Evolutionary conservation across 768 basidiomycete genomes (phyloP).

Genomic region (Boletus patriciae): DNA sequence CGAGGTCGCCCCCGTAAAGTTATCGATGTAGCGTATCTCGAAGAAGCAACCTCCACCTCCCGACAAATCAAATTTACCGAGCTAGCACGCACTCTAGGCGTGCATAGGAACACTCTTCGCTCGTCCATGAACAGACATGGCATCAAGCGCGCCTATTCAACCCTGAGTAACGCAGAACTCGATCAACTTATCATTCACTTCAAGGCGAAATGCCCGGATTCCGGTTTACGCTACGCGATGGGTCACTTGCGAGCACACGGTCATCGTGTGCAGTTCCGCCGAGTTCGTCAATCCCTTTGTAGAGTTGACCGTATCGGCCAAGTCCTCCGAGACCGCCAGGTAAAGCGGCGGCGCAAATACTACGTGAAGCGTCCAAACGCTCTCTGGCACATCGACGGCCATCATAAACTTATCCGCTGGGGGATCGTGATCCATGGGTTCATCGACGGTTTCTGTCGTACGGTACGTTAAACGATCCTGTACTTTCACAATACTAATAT

Average conservation of each 20-base stretch:
- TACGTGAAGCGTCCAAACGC: constrained; percentile 19
- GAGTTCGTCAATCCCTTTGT: constrained; percentile 27
- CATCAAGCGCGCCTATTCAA: not conserved
- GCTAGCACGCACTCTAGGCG: constrained; percentile 6
- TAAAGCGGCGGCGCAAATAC: constrained; percentile 30
- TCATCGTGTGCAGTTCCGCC: constrained; percentile 23
- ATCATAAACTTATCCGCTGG: too few relatives aligned
- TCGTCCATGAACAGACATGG: not conserved
- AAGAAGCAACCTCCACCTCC: constrained; percentile 3
- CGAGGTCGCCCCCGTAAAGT: constrained; percentile 5
- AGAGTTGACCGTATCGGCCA: constrained; percentile 34
- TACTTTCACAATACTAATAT: too few relatives aligned
- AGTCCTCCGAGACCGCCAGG: constrained; percentile 18
- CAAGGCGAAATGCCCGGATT: not conserved
- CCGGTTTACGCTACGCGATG: constrained; percentile 31
- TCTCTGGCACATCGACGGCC: not conserved
- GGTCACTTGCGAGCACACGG: constrained; percentile 30
- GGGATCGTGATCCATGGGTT: too few relatives aligned
- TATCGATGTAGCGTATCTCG: constrained; percentile 4
- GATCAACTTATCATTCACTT: not conserved
- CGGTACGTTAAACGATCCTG: too few relatives aligned
- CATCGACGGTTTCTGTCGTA: too few relatives aligned
- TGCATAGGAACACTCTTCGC: not conserved
- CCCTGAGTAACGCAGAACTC: not conserved
- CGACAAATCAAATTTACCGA: constrained; percentile 13